Conservation (phyloP, 192 early-diverging fungal species). For the Gigaspora rosea region DNA sequence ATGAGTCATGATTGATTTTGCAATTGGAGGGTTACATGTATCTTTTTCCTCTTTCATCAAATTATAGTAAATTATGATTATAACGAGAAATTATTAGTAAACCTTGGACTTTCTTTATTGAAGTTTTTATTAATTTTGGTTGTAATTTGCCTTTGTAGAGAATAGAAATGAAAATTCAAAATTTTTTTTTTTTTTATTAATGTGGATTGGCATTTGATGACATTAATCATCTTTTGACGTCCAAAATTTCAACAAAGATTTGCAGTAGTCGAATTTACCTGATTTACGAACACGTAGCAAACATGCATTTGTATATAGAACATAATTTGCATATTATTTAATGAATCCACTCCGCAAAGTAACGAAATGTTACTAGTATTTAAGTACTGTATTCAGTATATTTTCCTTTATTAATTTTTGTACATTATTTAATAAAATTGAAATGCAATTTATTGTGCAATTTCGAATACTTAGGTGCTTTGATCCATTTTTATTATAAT, state of each 20-base stretch:
- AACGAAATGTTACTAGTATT: no score
- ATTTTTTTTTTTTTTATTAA: constrained; percentile 3
- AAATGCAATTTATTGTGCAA: no score
- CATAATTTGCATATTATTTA: neutral
- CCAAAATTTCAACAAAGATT: constrained; percentile 20
- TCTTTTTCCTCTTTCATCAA: no score
- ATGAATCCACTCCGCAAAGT: no score
- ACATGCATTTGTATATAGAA: constrained; percentile 14
- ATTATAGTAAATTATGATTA: no score
- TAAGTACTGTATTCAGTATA: no score
- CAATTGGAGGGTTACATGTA: no score
- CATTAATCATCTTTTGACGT: neutral
- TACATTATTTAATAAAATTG: no score
- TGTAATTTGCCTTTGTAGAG: constrained; percentile 3
- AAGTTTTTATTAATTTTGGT: neutral
- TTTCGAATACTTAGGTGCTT: no score
- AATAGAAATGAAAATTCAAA: neutral
- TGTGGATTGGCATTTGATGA: constrained; percentile 7
- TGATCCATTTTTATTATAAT: no score
- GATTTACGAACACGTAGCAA: neutral
- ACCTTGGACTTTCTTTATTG: neutral
- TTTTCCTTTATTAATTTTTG: no score
- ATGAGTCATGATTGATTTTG: neutral
- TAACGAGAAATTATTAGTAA: no score
- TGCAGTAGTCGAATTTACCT: constrained; percentile 16